Percentiles rank a stretch among this genome's conserved stretches.
Evolutionary conservation across 495 filamentous ascomycete species (phyloP).

Genomic region (Podospora australis): DNA sequence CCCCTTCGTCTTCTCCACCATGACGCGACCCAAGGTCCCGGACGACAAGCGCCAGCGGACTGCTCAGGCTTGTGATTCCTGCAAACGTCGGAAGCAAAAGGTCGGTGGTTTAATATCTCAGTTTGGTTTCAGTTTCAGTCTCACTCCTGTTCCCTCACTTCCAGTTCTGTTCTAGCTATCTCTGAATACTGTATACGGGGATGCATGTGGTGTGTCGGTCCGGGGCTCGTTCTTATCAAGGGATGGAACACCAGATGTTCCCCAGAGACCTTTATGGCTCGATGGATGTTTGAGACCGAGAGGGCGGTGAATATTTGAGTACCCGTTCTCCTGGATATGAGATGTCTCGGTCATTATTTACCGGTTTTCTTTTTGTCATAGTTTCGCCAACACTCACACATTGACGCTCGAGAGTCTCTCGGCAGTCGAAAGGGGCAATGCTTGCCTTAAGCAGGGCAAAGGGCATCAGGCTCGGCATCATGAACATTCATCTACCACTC

Average conservation of each 20-base stretch:
- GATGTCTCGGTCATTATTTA: conserved; percentile 9
- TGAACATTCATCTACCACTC: conserved; percentile 14
- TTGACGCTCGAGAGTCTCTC: conserved; percentile 3
- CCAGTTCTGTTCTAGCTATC: background rate
- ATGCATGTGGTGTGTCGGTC: too few relatives aligned
- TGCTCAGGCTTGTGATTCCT: conserved; percentile 66
- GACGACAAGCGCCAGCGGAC: conserved; percentile 59
- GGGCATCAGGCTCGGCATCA: conserved; percentile 4
- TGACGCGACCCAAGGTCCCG: conserved; percentile 58
- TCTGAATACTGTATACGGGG: too few relatives aligned
- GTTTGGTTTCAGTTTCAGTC: conserved; percentile 11
- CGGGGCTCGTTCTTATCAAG: too few relatives aligned
- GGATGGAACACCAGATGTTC: too few relatives aligned
- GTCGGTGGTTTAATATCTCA: conserved; percentile 32
- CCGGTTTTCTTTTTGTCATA: background rate
- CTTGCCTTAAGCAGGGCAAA: conserved; percentile 10
- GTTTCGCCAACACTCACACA: background rate
- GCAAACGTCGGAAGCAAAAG: conserved; percentile 75
- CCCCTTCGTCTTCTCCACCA: conserved; percentile 27
- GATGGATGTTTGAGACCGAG: too few relatives aligned
- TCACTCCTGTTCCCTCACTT: background rate
- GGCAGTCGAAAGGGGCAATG: conserved; percentile 4
- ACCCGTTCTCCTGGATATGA: background rate
- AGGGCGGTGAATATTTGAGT: background rate
- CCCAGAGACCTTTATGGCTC: too few relatives aligned